Evolutionary conservation across 352 stramenopile species (phyloP), one percentile per base, ranked within the genome.

Genomic region (Globisporangium middletonii): DNA sequence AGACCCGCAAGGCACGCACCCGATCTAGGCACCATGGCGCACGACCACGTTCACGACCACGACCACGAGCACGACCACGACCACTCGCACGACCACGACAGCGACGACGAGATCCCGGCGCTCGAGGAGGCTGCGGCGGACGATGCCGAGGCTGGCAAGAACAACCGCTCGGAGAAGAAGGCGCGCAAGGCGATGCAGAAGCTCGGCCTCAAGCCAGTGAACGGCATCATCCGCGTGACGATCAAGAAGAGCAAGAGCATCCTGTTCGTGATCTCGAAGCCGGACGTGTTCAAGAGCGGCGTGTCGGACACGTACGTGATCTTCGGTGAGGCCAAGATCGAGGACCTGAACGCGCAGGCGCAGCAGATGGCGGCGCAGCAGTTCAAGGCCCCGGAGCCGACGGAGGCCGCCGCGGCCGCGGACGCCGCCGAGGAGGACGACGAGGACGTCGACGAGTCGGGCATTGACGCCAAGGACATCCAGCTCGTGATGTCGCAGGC

Each of bases 221-320:
- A 83, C 57, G 97, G 95, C 72, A 97, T 99, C 75, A 90, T 98
- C 64, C 89, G 96, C 61, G 96, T 99, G 51, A 98, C 95, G 26
- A 97, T 99, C 63, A 99, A 99, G 86, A 98, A 98, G 81, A 98
- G 91, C 79, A 98, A 98, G 81, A 98, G 97, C 72, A 81, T 94
- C 48, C 65, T 97, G 46, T 99, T 99, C 72, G 96, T 98, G 23
- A 99, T 99, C 75, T 94, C 86, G 67, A 97, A 98, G 72, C 96
- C 97, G 13, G 97, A 99, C 83, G 96, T 99, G 56, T 99, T 98
- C 90, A 98, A 99, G 87, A 96, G 75, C 67, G 86, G 94, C 52
- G 95, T 78, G 38, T 90, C 80, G 60, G 97, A 99, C 71, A 97
- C 94, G 45, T 98, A 98, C 70, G 91, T 99, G 60, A 96, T 99